Conservation (phyloP, 192 early-diverging fungal species). For the Linnemannia schmuckeri region DNA sequence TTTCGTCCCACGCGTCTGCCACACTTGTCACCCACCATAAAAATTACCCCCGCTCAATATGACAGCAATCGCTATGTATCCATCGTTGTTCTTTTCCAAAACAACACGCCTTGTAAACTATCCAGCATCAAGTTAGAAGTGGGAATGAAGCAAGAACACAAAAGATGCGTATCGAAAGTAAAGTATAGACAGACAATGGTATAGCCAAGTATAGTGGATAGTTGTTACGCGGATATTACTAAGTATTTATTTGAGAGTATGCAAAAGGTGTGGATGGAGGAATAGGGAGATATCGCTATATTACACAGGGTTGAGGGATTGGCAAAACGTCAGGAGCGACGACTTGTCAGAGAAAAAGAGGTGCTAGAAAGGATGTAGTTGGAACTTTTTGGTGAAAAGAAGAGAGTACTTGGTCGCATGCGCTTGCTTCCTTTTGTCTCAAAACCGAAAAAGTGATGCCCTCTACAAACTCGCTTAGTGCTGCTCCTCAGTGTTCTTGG, state of each 20-base stretch:
- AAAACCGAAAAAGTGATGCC: not conserved
- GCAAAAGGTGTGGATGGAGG: slow-evolving; percentile 5
- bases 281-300: slow-evolving; percentile 26
- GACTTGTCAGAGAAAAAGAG: not conserved
- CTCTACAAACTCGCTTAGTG: slow-evolving; percentile 21
- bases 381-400: not conserved
- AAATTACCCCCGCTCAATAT: not conserved
- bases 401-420: slow-evolving; percentile 30
- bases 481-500: slow-evolving; percentile 39
- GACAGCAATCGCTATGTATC: too few relatives aligned
- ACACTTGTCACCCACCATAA: not conserved
- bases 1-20: not conserved
- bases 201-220: not conserved
- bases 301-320: slow-evolving; percentile 29
- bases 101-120: too few relatives aligned
- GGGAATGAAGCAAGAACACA: too few relatives aligned
- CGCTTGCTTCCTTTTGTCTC: slow-evolving; percentile 38
- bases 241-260: slow-evolving; percentile 9
- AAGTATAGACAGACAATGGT: not conserved
- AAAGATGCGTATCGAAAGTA: too few relatives aligned
- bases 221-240: not conserved
- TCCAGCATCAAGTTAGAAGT: too few relatives aligned
- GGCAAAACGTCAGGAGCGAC: not conserved
- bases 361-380: not conserved
- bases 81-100: too few relatives aligned